Percentiles rank a stretch among this genome's conserved stretches.
Evolutionary conservation across 2,329 filamentous ascomycete genomes (phyloP).

Genomic region (Beauveria rudraprayagi): DNA sequence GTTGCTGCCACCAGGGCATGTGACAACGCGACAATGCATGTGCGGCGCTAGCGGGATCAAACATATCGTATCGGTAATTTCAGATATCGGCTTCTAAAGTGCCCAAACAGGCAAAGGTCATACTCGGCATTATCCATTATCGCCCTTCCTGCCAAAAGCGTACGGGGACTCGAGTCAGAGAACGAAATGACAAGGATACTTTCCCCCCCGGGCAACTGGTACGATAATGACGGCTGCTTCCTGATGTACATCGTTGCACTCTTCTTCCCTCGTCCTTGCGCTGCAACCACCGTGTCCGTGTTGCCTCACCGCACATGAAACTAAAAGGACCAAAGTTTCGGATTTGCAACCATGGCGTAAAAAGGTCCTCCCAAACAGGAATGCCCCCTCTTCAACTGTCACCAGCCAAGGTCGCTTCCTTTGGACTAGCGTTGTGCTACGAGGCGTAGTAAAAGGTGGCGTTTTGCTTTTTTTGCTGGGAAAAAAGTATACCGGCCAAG

Average conservation of each 20-base stretch:
- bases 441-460: neutral
- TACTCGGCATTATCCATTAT: neutral
- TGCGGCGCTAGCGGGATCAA: neutral
- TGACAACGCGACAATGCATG: neutral
- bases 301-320: neutral
- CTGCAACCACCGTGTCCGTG: neutral
- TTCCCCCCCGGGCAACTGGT: neutral
- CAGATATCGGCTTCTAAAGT: neutral
- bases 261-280: neutral
- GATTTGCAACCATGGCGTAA: neutral
- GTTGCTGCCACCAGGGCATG: neutral
- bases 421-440: neutral
- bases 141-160: neutral
- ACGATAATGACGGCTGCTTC: neutral
- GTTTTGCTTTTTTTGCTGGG: neutral
- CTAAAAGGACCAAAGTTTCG: neutral
- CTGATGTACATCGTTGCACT: neutral
- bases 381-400: too few relatives aligned
- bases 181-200: neutral
- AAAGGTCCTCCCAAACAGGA: neutral
- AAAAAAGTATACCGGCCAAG: neutral
- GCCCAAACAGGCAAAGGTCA: neutral
- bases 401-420: neutral
- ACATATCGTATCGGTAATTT: neutral
- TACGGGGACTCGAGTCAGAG: neutral